Conservation (phyloP, 768 basidiomycete genomes). For the Suillus hirtellus region DNA sequence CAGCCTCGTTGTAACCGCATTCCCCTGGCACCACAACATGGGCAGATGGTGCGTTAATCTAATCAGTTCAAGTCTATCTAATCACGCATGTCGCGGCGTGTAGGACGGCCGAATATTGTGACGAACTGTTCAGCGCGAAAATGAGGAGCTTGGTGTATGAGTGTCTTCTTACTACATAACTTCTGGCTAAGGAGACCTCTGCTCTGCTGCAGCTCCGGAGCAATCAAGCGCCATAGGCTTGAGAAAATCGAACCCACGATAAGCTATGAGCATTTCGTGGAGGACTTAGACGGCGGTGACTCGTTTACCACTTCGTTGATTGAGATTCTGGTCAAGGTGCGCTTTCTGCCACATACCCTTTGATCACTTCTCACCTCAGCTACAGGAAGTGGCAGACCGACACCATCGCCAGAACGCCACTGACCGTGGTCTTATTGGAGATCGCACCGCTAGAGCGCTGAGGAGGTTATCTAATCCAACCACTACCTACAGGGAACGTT, state of each 20-base stretch:
- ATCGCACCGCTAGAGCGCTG: conserved; percentile 64
- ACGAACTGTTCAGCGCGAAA: conserved; percentile 74
- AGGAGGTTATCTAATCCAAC: conserved; percentile 54
- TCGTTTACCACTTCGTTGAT: conserved; percentile 76
- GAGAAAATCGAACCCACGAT: conserved; percentile 67
- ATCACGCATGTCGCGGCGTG: not conserved
- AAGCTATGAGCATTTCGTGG: conserved; percentile 73
- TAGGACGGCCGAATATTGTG: conserved; percentile 73
- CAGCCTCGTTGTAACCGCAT: conserved; percentile 28
- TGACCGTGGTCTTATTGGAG: conserved; percentile 64
- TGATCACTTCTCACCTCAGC: conserved; percentile 9
- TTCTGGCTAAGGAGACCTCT: conserved; percentile 9
- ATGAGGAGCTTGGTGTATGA: conserved; percentile 77
- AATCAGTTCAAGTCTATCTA: conserved; percentile 10
- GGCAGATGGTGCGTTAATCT: conserved; percentile 60
- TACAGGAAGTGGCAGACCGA: conserved; percentile 77
- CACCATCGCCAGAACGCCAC: conserved; percentile 49
- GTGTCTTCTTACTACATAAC: not conserved
- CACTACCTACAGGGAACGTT: conserved; percentile 54
- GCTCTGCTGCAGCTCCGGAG: conserved; percentile 53
- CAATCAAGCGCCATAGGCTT: conserved; percentile 65
- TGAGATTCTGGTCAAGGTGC: conserved; percentile 78
- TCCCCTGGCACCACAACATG: conserved; percentile 41
- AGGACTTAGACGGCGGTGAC: conserved; percentile 76
- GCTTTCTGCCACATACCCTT: conserved; percentile 19